phyloP scores from a whole-genome alignment of 2,329 filamentous ascomycete species.

The Penicillium frequentans region DNA sequence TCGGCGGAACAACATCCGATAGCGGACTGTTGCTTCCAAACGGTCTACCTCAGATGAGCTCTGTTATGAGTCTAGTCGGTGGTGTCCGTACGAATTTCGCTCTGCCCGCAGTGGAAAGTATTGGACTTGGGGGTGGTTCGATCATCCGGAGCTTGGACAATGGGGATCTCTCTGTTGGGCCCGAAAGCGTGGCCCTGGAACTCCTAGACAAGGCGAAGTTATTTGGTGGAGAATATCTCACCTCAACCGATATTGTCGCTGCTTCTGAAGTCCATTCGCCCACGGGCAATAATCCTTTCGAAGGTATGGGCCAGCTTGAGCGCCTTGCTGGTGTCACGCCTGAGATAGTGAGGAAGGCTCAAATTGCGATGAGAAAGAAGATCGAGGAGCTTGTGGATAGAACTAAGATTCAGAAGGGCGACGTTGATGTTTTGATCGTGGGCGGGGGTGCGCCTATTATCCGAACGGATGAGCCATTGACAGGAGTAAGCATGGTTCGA shows the following conservation, averaged over 20 bases:
- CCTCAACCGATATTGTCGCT: conserved; percentile 59
- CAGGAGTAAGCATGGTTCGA: conserved; percentile 57
- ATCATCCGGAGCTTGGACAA: conserved; percentile 38
- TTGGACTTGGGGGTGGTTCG: conserved; percentile 59
- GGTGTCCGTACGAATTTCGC: conserved; percentile 66
- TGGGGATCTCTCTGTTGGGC: conserved; percentile 52
- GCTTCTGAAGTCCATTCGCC: conserved; percentile 24
- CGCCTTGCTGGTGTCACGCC: conserved; percentile 10
- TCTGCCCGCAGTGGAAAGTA: conserved; percentile 56
- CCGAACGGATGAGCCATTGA: conserved; percentile 48
- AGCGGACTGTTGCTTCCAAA: conserved; percentile 61
- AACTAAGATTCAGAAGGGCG: conserved; percentile 63
- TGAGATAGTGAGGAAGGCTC: conserved; percentile 36
- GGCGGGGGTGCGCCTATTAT: conserved; percentile 63
- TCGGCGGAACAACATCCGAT: conserved; percentile 67
- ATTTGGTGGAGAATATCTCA: conserved; percentile 59
- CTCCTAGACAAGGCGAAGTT: conserved; percentile 55
- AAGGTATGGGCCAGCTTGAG: not conserved
- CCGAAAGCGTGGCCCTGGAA: conserved; percentile 63
- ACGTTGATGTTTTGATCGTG: conserved; percentile 61
- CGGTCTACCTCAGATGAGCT: conserved; percentile 64
- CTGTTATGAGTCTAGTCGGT: conserved; percentile 62
- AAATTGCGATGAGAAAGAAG: conserved; percentile 49
- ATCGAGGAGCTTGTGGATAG: conserved; percentile 59
- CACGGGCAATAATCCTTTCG: not conserved